Evolutionary conservation across 164 flowering plant species (phyloP).

Genomic region (Saururus chinensis): DNA sequence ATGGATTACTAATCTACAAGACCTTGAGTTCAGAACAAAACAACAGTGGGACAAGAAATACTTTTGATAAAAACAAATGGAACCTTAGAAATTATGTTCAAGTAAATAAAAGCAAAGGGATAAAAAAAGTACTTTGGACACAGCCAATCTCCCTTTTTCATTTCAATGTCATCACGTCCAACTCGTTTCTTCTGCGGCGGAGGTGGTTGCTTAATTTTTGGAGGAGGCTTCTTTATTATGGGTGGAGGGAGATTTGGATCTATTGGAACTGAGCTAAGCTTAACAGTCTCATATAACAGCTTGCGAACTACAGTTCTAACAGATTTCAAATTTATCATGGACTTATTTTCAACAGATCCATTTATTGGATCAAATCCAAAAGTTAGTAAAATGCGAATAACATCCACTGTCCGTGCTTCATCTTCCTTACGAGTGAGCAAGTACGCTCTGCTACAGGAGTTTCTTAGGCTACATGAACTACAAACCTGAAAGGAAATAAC

Average conservation of each 20-base stretch:
- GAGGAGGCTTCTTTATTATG: constrained; percentile 72
- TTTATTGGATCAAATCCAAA: constrained; percentile 77
- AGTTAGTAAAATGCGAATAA: constrained; percentile 63
- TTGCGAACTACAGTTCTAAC: constrained; percentile 76
- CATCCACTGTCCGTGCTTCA: constrained; percentile 84
- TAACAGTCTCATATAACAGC: constrained; percentile 81
- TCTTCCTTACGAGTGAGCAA: constrained; percentile 84
- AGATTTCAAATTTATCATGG: constrained; percentile 62
- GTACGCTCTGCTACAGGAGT: constrained; percentile 76
- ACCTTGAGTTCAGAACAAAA: no score
- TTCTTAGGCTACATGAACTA: constrained; percentile 90
- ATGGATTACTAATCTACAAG: no score
- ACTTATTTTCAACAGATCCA: constrained; percentile 54
- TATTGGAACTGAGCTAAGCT: constrained; percentile 88
- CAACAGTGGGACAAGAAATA: neutral
- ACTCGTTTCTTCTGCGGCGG: constrained; percentile 90
- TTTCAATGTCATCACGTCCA: constrained; percentile 93
- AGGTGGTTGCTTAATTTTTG: constrained; percentile 96
- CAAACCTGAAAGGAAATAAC: constrained; percentile 64
- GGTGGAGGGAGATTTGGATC: constrained; percentile 98
- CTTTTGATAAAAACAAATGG: neutral
- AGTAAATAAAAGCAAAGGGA: neutral
- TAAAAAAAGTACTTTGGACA: constrained; percentile 64
- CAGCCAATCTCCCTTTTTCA: constrained; percentile 99
- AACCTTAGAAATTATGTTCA: neutral